phyloP scores from a whole-genome alignment of 208 protist genomes.

The Acanthamoeba castellanii region DNA sequence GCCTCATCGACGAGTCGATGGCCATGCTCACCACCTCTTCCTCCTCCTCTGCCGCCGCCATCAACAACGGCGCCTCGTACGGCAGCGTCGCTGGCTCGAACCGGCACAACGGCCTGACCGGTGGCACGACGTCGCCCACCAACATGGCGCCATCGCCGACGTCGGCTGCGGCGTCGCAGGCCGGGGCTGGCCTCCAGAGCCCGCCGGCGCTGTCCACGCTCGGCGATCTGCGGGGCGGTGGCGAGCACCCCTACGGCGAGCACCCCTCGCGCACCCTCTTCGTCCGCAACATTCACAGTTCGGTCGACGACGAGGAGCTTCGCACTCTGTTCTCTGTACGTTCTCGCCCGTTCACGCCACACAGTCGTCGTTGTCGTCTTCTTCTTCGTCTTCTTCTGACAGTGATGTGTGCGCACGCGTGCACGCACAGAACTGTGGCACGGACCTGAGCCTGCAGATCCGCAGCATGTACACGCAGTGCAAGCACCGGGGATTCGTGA shows the following conservation, averaged over 20 bases:
- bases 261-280: constrained; percentile 77
- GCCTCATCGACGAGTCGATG: neutral
- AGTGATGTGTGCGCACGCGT: neutral
- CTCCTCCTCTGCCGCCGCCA: no score
- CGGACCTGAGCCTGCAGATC: constrained; percentile 56
- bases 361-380: neutral
- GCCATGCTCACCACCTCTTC: neutral
- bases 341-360: neutral
- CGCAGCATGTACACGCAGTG: constrained; percentile 81
- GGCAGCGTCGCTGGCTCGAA: neutral
- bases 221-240: neutral
- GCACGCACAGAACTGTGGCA: neutral
- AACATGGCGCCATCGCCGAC: neutral
- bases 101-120: neutral
- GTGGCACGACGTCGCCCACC: neutral
- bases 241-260: constrained; percentile 70
- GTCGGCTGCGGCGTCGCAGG: neutral
- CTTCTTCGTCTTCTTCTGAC: neutral
- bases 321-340: neutral
- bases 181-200: neutral
- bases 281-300: constrained; percentile 74
- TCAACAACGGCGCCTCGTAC: neutral
- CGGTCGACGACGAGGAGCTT: constrained; percentile 11
- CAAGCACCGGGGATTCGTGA: constrained; percentile 86
- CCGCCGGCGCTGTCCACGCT: neutral